Evolutionary conservation across 345 rosid species (phyloP), one percentile per base, ranked within the genome.

Genomic region (Sisymbrium altissimum): DNA sequence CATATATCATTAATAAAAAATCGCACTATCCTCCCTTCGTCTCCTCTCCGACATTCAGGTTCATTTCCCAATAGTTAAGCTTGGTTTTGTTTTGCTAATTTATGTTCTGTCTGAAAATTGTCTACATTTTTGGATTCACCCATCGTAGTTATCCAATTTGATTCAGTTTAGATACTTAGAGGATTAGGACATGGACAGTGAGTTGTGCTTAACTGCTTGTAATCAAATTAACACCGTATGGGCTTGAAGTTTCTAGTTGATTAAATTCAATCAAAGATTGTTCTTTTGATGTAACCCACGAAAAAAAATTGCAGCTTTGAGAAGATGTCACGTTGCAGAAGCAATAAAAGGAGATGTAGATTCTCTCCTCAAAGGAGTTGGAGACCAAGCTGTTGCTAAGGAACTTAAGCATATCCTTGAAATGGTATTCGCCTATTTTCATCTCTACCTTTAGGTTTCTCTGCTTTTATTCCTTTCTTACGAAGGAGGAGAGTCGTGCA

Each of bases 351-450:
- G 91, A 65, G 86, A 88, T 44, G 70, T 79, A 21, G 89, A 86
- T 81, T 68, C 32, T 64, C 79, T 89, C 11, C 83, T 89, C 33
- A 88, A 80, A 81, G 88, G 89, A 56, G 77, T 83, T 48, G 84
- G 54, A 71, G 96, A 91, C 73, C 87, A 73, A 80, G 74, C 75
- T 65, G 58, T 75, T 66, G 64, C 81, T 45, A 88, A 85, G 75
- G 96, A 95, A 78, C 88, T 95, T 71, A 91, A 89, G 78, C 86
- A 71, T 21, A 74, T 91, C 43, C 89, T 91, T 77, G 97, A 89
- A 64, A 81, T 83, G 97, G 97, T 92, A 27, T 17, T 44, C 35
- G 5, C 9, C 59, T 18, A 14, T 65, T 49, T 18, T 3, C 29
- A 2, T 13, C 8, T 18, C 5, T 48, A 12, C n/a, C n/a, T n/a